These are phyloP conservation scores for Exophiala sp. DNA, from an alignment of 2,329 filamentous ascomycete species.

Conservation along the genomic window DNA sequence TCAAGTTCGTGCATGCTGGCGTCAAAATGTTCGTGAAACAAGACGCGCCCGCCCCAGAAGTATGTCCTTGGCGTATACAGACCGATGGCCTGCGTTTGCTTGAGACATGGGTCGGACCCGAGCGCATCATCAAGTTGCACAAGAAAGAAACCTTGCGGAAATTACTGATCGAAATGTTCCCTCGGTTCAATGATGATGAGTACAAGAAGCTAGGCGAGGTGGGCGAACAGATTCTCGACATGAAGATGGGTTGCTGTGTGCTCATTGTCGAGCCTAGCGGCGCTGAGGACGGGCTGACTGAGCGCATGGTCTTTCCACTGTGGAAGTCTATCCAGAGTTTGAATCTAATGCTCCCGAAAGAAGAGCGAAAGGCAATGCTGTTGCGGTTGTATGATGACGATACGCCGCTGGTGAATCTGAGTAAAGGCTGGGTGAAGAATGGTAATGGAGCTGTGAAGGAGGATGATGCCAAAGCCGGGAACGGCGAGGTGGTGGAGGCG, in stretches of 20 bases:
- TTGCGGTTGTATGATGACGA: conserved; percentile 87
- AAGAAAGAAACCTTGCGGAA: conserved; percentile 76
- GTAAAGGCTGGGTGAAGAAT: conserved; percentile 17
- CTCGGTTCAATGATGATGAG: conserved; percentile 71
- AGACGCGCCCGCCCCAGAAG: conserved; percentile 78
- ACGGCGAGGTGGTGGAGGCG: conserved; percentile 1
- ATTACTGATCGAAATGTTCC: conserved; percentile 94
- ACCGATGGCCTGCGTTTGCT: conserved; percentile 88
- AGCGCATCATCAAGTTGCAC: conserved; percentile 69
- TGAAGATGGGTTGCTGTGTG: conserved; percentile 89
- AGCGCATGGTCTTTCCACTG: conserved; percentile 83
- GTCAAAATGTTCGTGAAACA: conserved; percentile 99
- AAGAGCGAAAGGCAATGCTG: conserved; percentile 89
- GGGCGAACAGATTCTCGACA: conserved; percentile 72
- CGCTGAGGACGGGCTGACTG: conserved; percentile 58
- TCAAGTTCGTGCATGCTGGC: conserved; percentile 94
- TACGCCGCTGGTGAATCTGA: conserved; percentile 70
- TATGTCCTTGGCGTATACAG: conserved; percentile 94
- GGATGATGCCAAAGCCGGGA: not conserved
- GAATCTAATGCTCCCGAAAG: conserved; percentile 97
- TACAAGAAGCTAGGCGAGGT: conserved; percentile 82
- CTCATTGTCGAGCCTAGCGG: conserved; percentile 75
- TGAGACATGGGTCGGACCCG: conserved; percentile 80
- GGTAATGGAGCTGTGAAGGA: conserved; percentile 2
- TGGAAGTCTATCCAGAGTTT: conserved; percentile 91